A percentile compares a stretch with the other conserved stretches of the same genome.
These are phyloP conservation scores for Macrophomina tecta DNA, from an alignment of 2,329 filamentous ascomycete genomes.

Conservation along the genomic window DNA sequence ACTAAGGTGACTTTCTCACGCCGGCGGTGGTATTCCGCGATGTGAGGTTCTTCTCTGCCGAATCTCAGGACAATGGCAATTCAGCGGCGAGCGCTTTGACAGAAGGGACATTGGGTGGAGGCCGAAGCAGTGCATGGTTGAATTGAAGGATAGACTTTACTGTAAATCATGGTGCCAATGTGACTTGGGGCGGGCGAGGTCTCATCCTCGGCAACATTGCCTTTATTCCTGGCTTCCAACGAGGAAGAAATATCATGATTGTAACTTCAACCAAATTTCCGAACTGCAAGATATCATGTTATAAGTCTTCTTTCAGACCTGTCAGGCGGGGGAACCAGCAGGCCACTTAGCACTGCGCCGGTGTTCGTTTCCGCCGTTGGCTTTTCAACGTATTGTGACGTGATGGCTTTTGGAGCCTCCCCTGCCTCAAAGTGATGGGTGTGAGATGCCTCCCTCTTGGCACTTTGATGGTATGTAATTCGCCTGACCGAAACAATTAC, in stretches of 20 bases:
- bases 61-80: not conserved
- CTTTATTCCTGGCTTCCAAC: not conserved
- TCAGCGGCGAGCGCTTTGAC: not conserved
- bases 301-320: too few relatives aligned
- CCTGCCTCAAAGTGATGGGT: too few relatives aligned
- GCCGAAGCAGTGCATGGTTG: not conserved
- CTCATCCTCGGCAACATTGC: not conserved
- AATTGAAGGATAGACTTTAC: slow-evolving; percentile 19
- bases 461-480: too few relatives aligned
- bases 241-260: slow-evolving; percentile 22
- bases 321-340: too few relatives aligned
- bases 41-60: not conserved
- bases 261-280: not conserved
- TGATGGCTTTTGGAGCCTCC: too few relatives aligned
- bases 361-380: too few relatives aligned
- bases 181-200: too few relatives aligned
- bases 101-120: not conserved
- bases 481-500: too few relatives aligned
- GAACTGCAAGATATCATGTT: too few relatives aligned
- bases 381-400: too few relatives aligned
- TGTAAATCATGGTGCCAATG: not conserved
- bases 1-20: not conserved
- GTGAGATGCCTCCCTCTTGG: too few relatives aligned
- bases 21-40: not conserved
- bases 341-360: too few relatives aligned